Evolutionary conservation across 805 yeast genomes (phyloP), one percentile per base, ranked within the genome.

Genomic region (Nakazawaea populi): DNA sequence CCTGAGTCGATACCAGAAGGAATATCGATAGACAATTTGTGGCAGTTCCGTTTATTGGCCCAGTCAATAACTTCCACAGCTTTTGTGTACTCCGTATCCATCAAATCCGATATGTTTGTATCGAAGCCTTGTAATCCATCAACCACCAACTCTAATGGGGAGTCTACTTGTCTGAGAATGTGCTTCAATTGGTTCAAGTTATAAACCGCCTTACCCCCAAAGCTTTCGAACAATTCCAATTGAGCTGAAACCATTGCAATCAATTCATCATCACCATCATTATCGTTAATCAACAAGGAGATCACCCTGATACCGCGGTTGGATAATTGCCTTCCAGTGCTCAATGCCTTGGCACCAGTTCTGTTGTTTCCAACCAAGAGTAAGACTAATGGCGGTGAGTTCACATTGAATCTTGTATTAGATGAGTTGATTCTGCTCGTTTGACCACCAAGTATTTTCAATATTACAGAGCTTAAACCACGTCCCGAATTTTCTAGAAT

Each of bases 51-150:
- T 34, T 63, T 64, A 57, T 87, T 87, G 52, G 85, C 77, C 96
- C 96, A 90, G 4, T 68, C 64, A 29, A 88, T 77, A 18, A 88
- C 64, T 35, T 71, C 67, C 31, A 63, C 61, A 8, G 78, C 72
- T 27, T 59, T 58, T 28, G 66, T 58, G 24, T 73, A 56, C 47
- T 79, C 83, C 44, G 65, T 65, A 12, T 68, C 74, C 47, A 68
- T 71, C 39, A 84, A 64, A 62, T 87, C 94, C 34, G 76, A 75
- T 47, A 87, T 66, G 49, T 79, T 85, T 28, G 81, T 77, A 58
- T 88, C 94, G 56, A 80, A 85, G 0, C 96, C 97, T 62, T 87
- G 96, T 57, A 90, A 71, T 1, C 90, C 94, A 64, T 90, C 97
- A 18, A 90, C 61, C 8, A 89, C 77, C 53, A 90, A 71, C 61